Evolutionary conservation across 2,329 filamentous ascomycete species (phyloP).

Genomic region (Hymenoscyphus scutula): DNA sequence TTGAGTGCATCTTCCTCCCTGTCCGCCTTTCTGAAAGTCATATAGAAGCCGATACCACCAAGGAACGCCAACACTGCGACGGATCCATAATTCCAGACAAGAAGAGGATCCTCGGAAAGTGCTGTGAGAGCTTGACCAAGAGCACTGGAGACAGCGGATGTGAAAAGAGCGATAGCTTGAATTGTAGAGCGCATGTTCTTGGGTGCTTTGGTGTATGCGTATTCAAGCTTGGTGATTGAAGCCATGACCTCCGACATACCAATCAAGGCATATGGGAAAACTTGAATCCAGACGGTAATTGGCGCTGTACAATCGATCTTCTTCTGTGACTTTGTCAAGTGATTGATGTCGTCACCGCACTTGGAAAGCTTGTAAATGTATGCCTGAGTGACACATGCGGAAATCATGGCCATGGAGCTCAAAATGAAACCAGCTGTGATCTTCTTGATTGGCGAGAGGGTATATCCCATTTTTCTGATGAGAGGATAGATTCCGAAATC

Average conservation of each 20-base stretch:
- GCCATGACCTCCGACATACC: constrained; percentile 61
- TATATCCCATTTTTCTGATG: constrained; percentile 49
- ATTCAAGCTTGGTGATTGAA: constrained; percentile 68
- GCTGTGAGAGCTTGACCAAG: constrained; percentile 37
- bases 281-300: constrained; percentile 54
- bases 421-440: constrained; percentile 58
- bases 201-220: constrained; percentile 72
- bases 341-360: constrained; percentile 48
- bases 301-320: constrained; percentile 28
- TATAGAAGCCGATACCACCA: constrained; percentile 33
- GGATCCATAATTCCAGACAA: constrained; percentile 39
- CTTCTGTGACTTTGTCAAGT: constrained; percentile 39
- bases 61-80: constrained; percentile 30
- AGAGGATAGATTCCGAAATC: constrained; percentile 55
- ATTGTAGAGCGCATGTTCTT: constrained; percentile 65
- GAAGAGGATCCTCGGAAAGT: constrained; percentile 41
- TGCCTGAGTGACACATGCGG: constrained; percentile 55
- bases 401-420: constrained; percentile 51
- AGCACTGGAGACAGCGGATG: constrained; percentile 54
- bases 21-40: constrained; percentile 33
- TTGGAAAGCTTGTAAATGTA: constrained; percentile 55
- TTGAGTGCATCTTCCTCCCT: constrained; percentile 35
- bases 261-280: constrained; percentile 52
- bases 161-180: constrained; percentile 55
- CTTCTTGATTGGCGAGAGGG: constrained; percentile 57